Evolutionary conservation across 495 filamentous ascomycete genomes (phyloP).

Genomic region (Choiromyces venosus): DNA sequence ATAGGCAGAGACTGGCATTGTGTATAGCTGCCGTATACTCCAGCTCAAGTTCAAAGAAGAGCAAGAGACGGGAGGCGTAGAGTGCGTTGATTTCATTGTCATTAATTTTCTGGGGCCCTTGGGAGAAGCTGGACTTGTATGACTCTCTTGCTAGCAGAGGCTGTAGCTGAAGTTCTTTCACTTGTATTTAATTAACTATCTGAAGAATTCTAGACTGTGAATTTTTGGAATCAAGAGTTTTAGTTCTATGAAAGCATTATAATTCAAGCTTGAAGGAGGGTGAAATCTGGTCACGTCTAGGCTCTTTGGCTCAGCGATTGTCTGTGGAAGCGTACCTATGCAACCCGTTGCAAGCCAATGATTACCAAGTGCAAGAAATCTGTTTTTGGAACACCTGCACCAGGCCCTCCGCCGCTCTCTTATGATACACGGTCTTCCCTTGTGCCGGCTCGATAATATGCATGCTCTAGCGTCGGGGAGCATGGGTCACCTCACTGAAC

Average conservation of each 20-base stretch:
- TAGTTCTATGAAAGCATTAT: too few relatives aligned
- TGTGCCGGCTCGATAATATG: too few relatives aligned
- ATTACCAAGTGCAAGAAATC: too few relatives aligned
- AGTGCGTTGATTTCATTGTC: not conserved
- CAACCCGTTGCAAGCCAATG: not conserved
- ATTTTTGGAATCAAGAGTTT: too few relatives aligned
- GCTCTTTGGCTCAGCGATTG: too few relatives aligned
- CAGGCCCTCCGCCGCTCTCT: too few relatives aligned
- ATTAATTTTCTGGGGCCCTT: not conserved
- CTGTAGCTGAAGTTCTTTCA: not conserved
- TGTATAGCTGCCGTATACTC: slow-evolving; percentile 15
- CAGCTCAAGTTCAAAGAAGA: slow-evolving; percentile 4
- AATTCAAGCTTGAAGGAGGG: too few relatives aligned
- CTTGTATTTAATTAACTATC: slow-evolving; percentile 5
- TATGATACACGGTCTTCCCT: too few relatives aligned
- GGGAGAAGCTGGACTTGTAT: not conserved
- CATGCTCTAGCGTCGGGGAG: too few relatives aligned
- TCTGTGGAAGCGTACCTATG: not conserved
- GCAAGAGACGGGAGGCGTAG: slow-evolving; percentile 10
- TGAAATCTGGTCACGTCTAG: too few relatives aligned
- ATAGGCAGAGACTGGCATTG: not conserved
- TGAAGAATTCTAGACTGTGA: not conserved
- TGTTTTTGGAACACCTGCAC: too few relatives aligned
- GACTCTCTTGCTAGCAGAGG: not conserved
- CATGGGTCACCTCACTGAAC: too few relatives aligned